Percentiles rank a stretch among this genome's conserved stretches.
phyloP scores from a whole-genome alignment of 306 rosid species.

The Albizia julibrissin region DNA sequence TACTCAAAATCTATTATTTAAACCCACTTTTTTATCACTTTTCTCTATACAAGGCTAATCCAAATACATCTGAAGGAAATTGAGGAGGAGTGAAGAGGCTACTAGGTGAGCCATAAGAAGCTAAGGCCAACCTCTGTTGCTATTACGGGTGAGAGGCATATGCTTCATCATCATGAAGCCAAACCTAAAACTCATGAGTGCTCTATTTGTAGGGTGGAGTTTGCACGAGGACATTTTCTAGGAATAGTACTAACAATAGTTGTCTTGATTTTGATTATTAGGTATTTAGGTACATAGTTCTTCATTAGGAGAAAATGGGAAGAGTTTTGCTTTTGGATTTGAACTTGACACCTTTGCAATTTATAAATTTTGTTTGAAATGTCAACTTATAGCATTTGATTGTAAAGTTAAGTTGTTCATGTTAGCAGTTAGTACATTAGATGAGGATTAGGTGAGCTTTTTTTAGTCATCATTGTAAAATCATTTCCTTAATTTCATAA shows the following conservation, averaged over 20 bases:
- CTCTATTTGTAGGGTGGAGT: constrained; percentile 78
- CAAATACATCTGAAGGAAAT: too few species aligned
- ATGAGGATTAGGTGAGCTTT: not conserved
- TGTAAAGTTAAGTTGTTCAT: too few species aligned
- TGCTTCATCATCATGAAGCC: constrained; percentile 12
- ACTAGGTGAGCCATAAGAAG: constrained; percentile 95
- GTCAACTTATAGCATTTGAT: not conserved
- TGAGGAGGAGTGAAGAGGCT: constrained; percentile 40
- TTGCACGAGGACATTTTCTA: constrained; percentile 54
- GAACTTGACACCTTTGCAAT: constrained; percentile 73
- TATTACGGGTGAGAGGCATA: not conserved
- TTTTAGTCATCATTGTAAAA: too few species aligned
- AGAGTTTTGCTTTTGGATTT: constrained; percentile 69
- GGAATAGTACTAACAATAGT: not conserved
- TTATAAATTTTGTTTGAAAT: constrained; percentile 44
- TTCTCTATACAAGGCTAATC: too few species aligned
- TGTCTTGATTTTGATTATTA: not conserved
- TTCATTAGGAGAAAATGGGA: constrained; percentile 30
- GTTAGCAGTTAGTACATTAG: not conserved
- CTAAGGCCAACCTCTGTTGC: constrained; percentile 41
- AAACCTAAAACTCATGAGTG: constrained; percentile 91
- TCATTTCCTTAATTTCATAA: too few species aligned
- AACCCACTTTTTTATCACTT: too few species aligned
- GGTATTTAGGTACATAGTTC: not conserved
- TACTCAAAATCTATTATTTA: too few species aligned